Evolutionary conservation across 2,329 filamentous ascomycete species (phyloP).

Genomic region (Pyrenochaeta sp.): DNA sequence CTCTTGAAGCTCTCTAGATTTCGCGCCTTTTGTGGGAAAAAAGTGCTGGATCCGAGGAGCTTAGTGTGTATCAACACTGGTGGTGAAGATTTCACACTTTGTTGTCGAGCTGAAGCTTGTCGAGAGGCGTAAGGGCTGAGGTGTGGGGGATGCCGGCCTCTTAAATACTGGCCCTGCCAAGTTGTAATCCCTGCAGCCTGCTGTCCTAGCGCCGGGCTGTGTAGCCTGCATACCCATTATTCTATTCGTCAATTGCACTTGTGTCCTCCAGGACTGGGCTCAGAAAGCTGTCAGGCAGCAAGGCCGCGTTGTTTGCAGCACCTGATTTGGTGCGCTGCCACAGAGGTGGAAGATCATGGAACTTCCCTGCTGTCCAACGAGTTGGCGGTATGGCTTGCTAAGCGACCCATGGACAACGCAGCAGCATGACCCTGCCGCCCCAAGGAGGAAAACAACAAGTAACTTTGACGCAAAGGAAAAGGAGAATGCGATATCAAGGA

Average conservation of each 20-base stretch:
- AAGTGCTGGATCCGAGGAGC: conserved; percentile 48
- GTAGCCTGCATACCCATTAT: conserved; percentile 21
- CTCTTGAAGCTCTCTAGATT: conserved; percentile 61
- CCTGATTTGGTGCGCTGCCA: conserved; percentile 25
- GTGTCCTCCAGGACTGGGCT: conserved; percentile 22
- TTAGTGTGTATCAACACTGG: conserved; percentile 49
- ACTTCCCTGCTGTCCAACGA: conserved; percentile 7
- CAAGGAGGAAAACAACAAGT: conserved; percentile 1
- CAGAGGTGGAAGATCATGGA: conserved; percentile 25
- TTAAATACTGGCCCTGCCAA: conserved; percentile 43
- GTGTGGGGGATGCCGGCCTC: conserved; percentile 42
- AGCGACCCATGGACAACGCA: conserved; percentile 23
- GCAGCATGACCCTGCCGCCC: conserved; percentile 18
- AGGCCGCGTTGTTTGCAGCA: conserved; percentile 24
- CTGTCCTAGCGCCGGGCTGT: conserved; percentile 40
- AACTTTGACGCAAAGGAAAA: background rate
- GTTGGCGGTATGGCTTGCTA: conserved; percentile 3
- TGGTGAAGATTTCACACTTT: conserved; percentile 48
- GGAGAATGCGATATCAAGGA: too few relatives aligned
- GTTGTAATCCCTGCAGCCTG: conserved; percentile 37
- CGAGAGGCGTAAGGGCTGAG: conserved; percentile 46
- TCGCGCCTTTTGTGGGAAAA: conserved; percentile 42
- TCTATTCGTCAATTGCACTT: conserved; percentile 40
- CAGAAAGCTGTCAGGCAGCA: conserved; percentile 25
- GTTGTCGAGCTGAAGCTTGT: conserved; percentile 53